Conservation (phyloP, 106 monocot genomes). For the Iris macrosiphon region DNA sequence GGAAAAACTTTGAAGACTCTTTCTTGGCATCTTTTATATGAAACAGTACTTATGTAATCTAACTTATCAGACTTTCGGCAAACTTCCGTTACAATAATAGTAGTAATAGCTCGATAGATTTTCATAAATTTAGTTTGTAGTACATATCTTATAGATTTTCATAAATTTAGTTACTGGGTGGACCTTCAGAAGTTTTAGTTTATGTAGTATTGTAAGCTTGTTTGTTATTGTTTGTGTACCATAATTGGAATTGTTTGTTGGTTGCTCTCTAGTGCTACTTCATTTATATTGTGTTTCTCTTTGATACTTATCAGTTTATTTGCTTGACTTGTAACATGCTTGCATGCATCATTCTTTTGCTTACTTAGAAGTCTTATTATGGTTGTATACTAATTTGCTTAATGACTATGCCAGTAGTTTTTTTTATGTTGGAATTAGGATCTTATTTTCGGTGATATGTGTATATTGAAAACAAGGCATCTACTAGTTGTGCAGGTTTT, state of each 20-base stretch:
- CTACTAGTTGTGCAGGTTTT: neutral
- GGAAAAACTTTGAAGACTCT: neutral
- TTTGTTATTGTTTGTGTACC: neutral
- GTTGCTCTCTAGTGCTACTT: neutral
- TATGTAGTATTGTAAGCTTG: neutral
- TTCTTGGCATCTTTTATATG: neutral
- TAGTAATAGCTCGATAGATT: neutral
- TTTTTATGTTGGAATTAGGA: neutral
- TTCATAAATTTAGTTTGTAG: neutral
- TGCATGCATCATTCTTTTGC: neutral
- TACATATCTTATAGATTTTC: neutral
- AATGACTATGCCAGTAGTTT: neutral
- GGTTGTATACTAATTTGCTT: neutral
- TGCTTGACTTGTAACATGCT: neutral
- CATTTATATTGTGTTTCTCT: neutral
- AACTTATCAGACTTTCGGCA: constrained; percentile 4
- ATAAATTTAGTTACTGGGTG: neutral
- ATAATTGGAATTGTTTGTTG: neutral
- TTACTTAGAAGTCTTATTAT: neutral
- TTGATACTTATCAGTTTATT: neutral
- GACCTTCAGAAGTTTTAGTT: neutral
- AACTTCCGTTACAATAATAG: neutral
- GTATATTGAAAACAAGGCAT: neutral
- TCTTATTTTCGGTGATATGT: neutral
- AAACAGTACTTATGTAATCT: constrained; percentile 6